Conservation (phyloP, 768 basidiomycete genomes). For the Pulveroboletus sp. region DNA sequence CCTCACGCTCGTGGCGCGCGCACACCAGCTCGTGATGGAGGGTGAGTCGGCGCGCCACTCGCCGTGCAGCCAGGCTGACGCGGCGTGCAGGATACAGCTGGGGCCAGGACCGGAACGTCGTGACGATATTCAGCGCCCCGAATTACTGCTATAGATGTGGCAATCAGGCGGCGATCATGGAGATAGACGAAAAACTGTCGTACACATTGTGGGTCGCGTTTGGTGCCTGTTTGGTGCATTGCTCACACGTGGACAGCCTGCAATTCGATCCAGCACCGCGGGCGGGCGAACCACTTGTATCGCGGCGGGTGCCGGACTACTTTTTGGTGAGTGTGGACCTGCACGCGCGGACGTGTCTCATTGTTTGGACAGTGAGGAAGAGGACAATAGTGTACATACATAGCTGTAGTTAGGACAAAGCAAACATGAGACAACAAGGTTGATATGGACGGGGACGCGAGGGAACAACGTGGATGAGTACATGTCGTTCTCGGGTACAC, state of each 20-base stretch:
- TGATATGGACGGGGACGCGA: no score
- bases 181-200: constrained; percentile 97
- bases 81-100: constrained; percentile 73
- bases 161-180: constrained; percentile 99
- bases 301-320: constrained; percentile 91
- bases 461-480: constrained; percentile 31
- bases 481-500: constrained; percentile 87
- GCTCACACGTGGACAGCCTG: constrained; percentile 57
- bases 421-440: constrained; percentile 29
- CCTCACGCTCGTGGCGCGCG: constrained; percentile 88
- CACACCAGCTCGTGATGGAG: constrained; percentile 96
- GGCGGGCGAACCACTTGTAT: constrained; percentile 97
- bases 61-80: constrained; percentile 6
- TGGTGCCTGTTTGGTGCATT: constrained; percentile 5
- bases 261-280: constrained; percentile 99
- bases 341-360: constrained; percentile 21
- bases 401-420: constrained; percentile 23
- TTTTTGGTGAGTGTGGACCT: constrained; percentile 72
- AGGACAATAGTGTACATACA: constrained; percentile 24
- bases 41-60: constrained; percentile 46
- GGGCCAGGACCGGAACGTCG: constrained; percentile 98
- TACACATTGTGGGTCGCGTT: constrained; percentile 75
- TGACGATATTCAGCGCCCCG: constrained; percentile 98
- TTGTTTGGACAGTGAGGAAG: constrained; percentile 13
- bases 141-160: constrained; percentile 99